These are phyloP conservation scores for Trametopsis cervina DNA, from an alignment of 768 basidiomycete species.

Conservation along the genomic window DNA sequence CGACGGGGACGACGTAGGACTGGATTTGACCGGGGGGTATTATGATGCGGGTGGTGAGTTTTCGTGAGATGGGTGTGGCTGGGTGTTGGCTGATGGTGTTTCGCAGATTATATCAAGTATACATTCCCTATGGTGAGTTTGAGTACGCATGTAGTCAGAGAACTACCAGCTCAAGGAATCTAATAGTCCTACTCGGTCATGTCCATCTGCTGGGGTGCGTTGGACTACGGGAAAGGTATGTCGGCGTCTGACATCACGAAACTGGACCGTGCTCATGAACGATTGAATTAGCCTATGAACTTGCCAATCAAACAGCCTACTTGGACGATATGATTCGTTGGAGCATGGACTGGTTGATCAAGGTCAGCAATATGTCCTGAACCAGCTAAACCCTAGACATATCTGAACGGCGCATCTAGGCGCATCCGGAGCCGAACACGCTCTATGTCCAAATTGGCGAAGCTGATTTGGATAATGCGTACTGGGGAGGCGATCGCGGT, in stretches of 20 bases:
- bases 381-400: neutral
- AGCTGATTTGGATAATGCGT: conserved; percentile 63
- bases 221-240: conserved; percentile 72
- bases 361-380: conserved; percentile 37
- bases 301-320: conserved; percentile 82
- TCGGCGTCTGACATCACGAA: neutral
- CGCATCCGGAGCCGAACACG: conserved; percentile 66
- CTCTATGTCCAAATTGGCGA: conserved; percentile 75
- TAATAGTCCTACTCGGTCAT: conserved; percentile 71
- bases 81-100: neutral
- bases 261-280: no score
- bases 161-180: neutral
- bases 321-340: conserved; percentile 89
- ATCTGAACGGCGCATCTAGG: conserved; percentile 36
- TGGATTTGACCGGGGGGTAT: conserved; percentile 83
- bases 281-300: conserved; percentile 58
- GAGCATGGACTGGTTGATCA: conserved; percentile 90
- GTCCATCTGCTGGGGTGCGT: conserved; percentile 87
- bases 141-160: neutral
- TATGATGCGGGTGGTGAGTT: conserved; percentile 85
- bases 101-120: conserved; percentile 77
- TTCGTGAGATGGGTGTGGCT: neutral
- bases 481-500: conserved; percentile 83
- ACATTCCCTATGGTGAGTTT: conserved; percentile 71
- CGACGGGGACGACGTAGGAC: conserved; percentile 67